These are phyloP conservation scores for Cyclotella baltica DNA, from an alignment of 108 stramenopile species.

Conservation along the genomic window DNA sequence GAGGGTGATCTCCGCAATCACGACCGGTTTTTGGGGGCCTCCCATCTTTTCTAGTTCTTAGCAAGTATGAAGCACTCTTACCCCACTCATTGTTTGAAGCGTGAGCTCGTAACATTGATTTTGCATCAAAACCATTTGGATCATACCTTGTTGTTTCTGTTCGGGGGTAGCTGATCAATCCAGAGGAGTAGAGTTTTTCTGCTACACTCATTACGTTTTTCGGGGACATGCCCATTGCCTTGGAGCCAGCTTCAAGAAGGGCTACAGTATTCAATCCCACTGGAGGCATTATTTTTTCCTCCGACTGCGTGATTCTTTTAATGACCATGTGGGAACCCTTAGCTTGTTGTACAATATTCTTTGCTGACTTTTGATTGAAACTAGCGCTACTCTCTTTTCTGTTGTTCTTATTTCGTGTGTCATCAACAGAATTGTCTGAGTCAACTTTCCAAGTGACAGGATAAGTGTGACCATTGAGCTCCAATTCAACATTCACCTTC, in stretches of 20 bases:
- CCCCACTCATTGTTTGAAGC: constrained; percentile 47
- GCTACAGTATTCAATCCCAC: constrained; percentile 41
- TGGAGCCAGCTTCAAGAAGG: constrained; percentile 45
- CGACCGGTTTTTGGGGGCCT: constrained; percentile 55
- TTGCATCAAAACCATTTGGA: constrained; percentile 57
- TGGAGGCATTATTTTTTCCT: constrained; percentile 22
- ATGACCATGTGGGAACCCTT: constrained; percentile 18
- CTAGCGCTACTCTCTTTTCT: neutral
- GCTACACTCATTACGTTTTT: constrained; percentile 47
- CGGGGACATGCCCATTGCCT: constrained; percentile 46
- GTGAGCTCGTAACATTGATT: constrained; percentile 31
- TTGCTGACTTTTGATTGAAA: constrained; percentile 12
- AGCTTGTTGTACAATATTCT: constrained; percentile 12
- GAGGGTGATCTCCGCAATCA: constrained; percentile 55
- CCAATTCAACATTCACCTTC: constrained; percentile 29
- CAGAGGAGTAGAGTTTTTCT: constrained; percentile 67
- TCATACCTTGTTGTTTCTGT: constrained; percentile 80
- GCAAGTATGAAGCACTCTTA: constrained; percentile 49
- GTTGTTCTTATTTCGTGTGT: constrained; percentile 16
- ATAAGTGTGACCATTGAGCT: neutral
- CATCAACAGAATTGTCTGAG: neutral
- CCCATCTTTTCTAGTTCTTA: constrained; percentile 39
- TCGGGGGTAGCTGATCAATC: constrained; percentile 73
- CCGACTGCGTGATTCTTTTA: neutral
- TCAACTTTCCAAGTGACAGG: neutral